These are phyloP conservation scores for Adansonia gregorii DNA, from an alignment of 441 rosid genomes.

Conservation along the genomic window DNA sequence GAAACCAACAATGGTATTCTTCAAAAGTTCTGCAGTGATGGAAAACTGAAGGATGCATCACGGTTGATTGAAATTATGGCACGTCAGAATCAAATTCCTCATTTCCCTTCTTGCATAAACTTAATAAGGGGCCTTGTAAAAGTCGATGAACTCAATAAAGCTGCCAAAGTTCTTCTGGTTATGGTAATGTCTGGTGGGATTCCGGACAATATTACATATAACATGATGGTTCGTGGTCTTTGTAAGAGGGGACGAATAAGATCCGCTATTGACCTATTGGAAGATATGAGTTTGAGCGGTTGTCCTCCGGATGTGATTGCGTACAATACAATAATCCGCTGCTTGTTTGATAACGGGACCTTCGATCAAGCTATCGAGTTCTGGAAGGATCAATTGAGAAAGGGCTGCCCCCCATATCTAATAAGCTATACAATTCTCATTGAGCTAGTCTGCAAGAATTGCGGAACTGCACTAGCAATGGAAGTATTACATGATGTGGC, in stretches of 20 bases:
- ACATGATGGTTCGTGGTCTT: conserved; percentile 71
- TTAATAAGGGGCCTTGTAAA: conserved; percentile 64
- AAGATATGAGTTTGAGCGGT: conserved; percentile 82
- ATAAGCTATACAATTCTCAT: conserved; percentile 70
- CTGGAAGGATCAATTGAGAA: conserved; percentile 69
- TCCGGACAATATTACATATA: conserved; percentile 78
- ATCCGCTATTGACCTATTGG: conserved; percentile 61
- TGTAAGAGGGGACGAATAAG: conserved; percentile 61
- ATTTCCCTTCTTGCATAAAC: conserved; percentile 68
- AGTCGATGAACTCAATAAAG: conserved; percentile 59
- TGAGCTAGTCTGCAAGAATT: conserved; percentile 70
- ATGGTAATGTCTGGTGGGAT: conserved; percentile 89
- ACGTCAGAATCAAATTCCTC: conserved; percentile 72
- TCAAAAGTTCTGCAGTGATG: conserved; percentile 52
- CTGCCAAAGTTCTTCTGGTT: conserved; percentile 52
- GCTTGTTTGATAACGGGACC: conserved; percentile 58
- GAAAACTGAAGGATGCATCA: conserved; percentile 56
- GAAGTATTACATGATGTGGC: conserved; percentile 83
- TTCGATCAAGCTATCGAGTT: conserved; percentile 62
- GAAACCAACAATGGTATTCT: conserved; percentile 69
- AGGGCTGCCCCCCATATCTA: conserved; percentile 73
- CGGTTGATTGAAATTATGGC: conserved; percentile 75
- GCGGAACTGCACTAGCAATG: conserved; percentile 66
- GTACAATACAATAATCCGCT: conserved; percentile 69
- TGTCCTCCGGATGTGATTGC: conserved; percentile 78